A percentile compares a stretch with the other conserved stretches of the same genome.
phyloP scores from a whole-genome alignment of 768 basidiomycete species.

The Rhizopogon salebrosus region DNA sequence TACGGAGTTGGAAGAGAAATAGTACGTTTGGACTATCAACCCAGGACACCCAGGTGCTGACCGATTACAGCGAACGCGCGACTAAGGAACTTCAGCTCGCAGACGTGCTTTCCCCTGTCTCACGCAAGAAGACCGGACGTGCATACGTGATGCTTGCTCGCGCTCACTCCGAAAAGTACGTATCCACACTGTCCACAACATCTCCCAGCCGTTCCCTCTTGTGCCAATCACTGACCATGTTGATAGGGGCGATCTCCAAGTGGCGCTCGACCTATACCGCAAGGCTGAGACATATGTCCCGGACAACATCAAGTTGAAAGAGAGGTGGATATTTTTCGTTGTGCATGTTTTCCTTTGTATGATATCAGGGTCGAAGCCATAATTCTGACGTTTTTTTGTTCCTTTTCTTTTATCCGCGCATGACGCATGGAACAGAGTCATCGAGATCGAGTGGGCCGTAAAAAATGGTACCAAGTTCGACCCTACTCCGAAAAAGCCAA shows the following conservation, averaged over 20 bases:
- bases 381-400: slow-evolving; percentile 39
- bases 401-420: slow-evolving; percentile 8
- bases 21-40: slow-evolving; percentile 41
- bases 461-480: slow-evolving; percentile 56
- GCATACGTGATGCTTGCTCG: slow-evolving; percentile 83
- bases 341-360: slow-evolving; percentile 59
- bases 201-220: background rate
- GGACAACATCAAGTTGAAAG: slow-evolving; percentile 80
- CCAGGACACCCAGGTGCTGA: slow-evolving; percentile 12
- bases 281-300: slow-evolving; percentile 81
- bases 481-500: slow-evolving; percentile 45
- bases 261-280: slow-evolving; percentile 76
- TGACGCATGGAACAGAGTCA: slow-evolving; percentile 46
- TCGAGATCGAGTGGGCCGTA: slow-evolving; percentile 78
- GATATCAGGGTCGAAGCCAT: slow-evolving; percentile 34
- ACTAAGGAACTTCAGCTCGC: slow-evolving; percentile 57
- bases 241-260: slow-evolving; percentile 69
- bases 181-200: slow-evolving; percentile 5
- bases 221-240: background rate
- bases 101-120: slow-evolving; percentile 62
- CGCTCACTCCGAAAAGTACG: slow-evolving; percentile 75
- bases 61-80: slow-evolving; percentile 47
- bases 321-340: slow-evolving; percentile 80
- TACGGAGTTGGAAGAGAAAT: slow-evolving; percentile 66
- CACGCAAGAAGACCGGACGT: slow-evolving; percentile 76